These are phyloP conservation scores for Zygosaccharomyces kombuchaensis DNA, from an alignment of 805 yeast species.

Conservation along the genomic window DNA sequence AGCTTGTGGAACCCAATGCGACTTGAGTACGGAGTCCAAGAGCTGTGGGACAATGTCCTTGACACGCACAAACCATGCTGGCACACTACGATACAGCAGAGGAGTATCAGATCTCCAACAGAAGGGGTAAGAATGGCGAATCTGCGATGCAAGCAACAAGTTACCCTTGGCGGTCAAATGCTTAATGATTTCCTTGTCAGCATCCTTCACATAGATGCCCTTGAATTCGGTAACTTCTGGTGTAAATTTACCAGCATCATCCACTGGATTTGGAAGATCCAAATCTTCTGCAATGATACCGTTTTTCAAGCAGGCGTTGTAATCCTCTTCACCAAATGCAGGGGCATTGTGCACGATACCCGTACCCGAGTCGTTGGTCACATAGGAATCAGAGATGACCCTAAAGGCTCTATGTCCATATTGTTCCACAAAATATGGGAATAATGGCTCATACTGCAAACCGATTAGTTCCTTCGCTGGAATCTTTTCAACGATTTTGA, in stretches of 20 bases:
- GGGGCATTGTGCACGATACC: slow-evolving; percentile 99
- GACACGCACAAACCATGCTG: slow-evolving; percentile 97
- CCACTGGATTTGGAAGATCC: slow-evolving; percentile 89
- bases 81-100: slow-evolving; percentile 89
- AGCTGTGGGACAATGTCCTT: slow-evolving; percentile 83
- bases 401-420: slow-evolving; percentile 76
- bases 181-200: slow-evolving; percentile 88
- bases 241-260: slow-evolving; percentile 86
- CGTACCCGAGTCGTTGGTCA: slow-evolving; percentile 93
- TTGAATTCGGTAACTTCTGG: slow-evolving; percentile 65
- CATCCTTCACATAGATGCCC: slow-evolving; percentile 91
- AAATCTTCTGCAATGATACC: slow-evolving; percentile 70
- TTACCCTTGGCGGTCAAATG: slow-evolving; percentile 72
- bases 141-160: slow-evolving; percentile 70
- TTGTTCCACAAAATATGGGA: slow-evolving; percentile 70
- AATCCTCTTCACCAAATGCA: slow-evolving; percentile 99
- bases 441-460: slow-evolving; percentile 74
- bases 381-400: slow-evolving; percentile 79
- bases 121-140: slow-evolving; percentile 96
- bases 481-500: slow-evolving; percentile 72
- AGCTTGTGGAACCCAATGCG: slow-evolving; percentile 90
- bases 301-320: slow-evolving; percentile 65
- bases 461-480: slow-evolving; percentile 80
- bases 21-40: slow-evolving; percentile 76
- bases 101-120: slow-evolving; percentile 99